Percentiles rank a stretch among this genome's conserved stretches.
phyloP scores from a whole-genome alignment of 495 filamentous ascomycete genomes.

The Halenospora varia region DNA sequence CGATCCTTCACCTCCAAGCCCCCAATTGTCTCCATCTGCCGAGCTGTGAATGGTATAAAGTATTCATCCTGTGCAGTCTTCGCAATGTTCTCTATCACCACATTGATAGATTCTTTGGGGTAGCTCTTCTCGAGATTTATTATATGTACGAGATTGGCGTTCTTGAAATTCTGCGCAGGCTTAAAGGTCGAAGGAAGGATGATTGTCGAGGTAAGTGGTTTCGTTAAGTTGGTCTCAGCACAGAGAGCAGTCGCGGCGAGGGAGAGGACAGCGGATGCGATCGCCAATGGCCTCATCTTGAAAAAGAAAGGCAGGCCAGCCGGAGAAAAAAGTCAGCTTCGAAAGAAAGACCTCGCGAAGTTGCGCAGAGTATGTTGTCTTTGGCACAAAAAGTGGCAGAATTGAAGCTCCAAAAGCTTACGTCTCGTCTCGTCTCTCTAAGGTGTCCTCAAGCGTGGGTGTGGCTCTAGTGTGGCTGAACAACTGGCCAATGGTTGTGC shows the following conservation, averaged over 20 bases:
- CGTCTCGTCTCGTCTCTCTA: conserved; percentile 2
- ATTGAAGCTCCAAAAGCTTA: conserved; percentile 8
- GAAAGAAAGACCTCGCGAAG: conserved; percentile 14
- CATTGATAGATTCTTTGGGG: conserved; percentile 84
- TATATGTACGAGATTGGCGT: conserved; percentile 83
- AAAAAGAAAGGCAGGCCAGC: conserved; percentile 28
- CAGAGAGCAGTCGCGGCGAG: conserved; percentile 26
- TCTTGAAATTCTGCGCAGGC: conserved; percentile 86
- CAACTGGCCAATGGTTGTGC: not conserved
- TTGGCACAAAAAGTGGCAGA: not conserved
- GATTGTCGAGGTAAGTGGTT: conserved; percentile 34
- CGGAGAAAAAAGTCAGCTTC: conserved; percentile 35
- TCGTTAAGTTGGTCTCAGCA: conserved; percentile 28
- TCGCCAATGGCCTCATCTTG: conserved; percentile 51
- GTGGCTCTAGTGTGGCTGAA: not conserved
- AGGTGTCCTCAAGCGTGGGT: conserved; percentile 17
- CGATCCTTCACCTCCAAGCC: conserved; percentile 88
- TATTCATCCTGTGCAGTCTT: conserved; percentile 76
- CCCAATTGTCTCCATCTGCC: conserved; percentile 70
- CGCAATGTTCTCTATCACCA: conserved; percentile 84
- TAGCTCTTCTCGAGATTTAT: conserved; percentile 92
- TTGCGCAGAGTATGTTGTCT: conserved; percentile 1
- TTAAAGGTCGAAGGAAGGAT: conserved; percentile 68
- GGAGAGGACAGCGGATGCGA: conserved; percentile 45
- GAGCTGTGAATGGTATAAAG: conserved; percentile 76